A percentile compares a stretch with the other conserved stretches of the same genome.
These are phyloP conservation scores for Eutrema heterophyllum DNA, from an alignment of 345 rosid species.

Conservation along the genomic window DNA sequence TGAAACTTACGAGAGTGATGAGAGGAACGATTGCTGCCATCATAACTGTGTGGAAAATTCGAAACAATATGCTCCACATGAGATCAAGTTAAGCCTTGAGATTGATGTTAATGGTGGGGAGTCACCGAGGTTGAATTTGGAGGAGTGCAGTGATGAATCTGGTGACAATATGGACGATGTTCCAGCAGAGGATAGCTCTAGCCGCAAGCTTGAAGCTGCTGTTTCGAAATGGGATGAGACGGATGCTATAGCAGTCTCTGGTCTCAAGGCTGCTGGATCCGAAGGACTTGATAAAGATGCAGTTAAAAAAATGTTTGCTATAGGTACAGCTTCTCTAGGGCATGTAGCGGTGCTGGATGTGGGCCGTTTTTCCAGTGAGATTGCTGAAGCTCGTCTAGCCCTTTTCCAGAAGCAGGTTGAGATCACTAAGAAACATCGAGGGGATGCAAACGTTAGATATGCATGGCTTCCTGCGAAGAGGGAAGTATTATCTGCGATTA, in stretches of 20 bases:
- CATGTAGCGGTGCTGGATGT: constrained; percentile 46
- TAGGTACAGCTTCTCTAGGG: constrained; percentile 43
- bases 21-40: constrained; percentile 35
- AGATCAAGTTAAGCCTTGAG: constrained; percentile 80
- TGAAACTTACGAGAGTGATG: constrained; percentile 47
- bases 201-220: constrained; percentile 27
- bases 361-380: constrained; percentile 40
- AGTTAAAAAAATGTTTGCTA: constrained; percentile 47
- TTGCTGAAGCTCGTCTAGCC: constrained; percentile 47
- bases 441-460: constrained; percentile 66
- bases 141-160: constrained; percentile 80
- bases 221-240: constrained; percentile 42
- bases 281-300: constrained; percentile 40
- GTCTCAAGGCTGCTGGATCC: constrained; percentile 19
- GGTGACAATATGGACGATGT: constrained; percentile 35
- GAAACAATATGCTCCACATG: constrained; percentile 38
- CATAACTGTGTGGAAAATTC: constrained; percentile 31
- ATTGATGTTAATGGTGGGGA: constrained; percentile 63
- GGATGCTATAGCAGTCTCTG: constrained; percentile 18
- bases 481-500: constrained; percentile 38
- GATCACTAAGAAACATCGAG: constrained; percentile 59
- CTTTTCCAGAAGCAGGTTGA: constrained; percentile 79
- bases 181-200: constrained; percentile 46
- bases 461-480: constrained; percentile 90
- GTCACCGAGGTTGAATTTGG: constrained; percentile 39